Evolutionary conservation across 768 basidiomycete genomes (phyloP), one percentile per base, ranked within the genome.

Genomic region (Hortiboletus campestris): DNA sequence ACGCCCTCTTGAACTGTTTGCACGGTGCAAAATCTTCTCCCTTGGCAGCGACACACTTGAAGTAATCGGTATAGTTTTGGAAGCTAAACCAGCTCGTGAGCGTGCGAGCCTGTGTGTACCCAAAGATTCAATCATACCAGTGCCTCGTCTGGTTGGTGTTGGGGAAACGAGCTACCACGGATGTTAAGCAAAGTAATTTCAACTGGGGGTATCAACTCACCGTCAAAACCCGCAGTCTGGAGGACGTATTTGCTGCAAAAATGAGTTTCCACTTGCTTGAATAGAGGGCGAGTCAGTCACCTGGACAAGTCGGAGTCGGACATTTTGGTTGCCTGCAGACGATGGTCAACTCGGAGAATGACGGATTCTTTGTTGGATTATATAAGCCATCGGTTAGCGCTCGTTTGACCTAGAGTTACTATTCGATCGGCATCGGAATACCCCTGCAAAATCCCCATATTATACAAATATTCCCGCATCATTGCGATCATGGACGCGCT

Each of bases 31-130:
- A 98, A 56, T 98, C 97, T 64, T 99, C 97, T 63, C 97, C 97
- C 78, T 97, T 98, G 65, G 95, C 95, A 65, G 89, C 75, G 65
- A 98, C 76, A 74, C 97, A 99, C 75, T 96, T 96, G 86, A 95
- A 94, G 81, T 97, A 98, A 76, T 99, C 97, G 58, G 90, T 89
- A 74, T 95, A 98, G 79, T 96, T 94, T 78, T 96, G 93, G 84
- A 85, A 90, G 76, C 89, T 91, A 63, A 41, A 29, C n/a, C 16
- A 20, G 10, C 6, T 19, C 45, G 16, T 61, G 35, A 67, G 44
- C 13, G 50, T 17, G 19, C 13, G 35, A 9, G 39, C 4, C 38
- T 10, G 35, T 12, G 44, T 29, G 11, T 12, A 40, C 10, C 8
- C 34, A 19, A n/a, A 31, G n/a, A 39, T 25, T 42, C 32, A 52